Percentiles rank a stretch among this genome's conserved stretches.
Conservation (phyloP, 2,329 filamentous ascomycete genomes). For the Phialophora expanda region DNA sequence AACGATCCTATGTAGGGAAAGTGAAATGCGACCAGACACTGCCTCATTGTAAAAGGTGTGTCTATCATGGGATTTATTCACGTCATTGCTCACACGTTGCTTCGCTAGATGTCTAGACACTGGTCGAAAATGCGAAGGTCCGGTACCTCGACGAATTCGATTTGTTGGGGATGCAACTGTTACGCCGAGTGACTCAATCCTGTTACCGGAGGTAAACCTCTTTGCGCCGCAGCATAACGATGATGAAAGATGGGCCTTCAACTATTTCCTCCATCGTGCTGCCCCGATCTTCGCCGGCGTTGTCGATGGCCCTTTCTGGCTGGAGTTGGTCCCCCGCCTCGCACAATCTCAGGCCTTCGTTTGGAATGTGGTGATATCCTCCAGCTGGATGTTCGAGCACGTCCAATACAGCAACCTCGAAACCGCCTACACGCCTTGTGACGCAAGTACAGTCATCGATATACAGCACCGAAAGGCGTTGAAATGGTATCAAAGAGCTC, state of each 20-base stretch:
- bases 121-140: slow-evolving; percentile 40
- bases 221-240: slow-evolving; percentile 13
- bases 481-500: slow-evolving; percentile 31
- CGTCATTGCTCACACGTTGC: not conserved
- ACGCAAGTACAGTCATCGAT: slow-evolving; percentile 2
- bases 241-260: slow-evolving; percentile 47
- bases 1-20: slow-evolving; percentile 34
- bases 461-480: slow-evolving; percentile 27
- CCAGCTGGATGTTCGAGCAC: slow-evolving; percentile 46
- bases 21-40: slow-evolving; percentile 42
- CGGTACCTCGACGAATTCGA: slow-evolving; percentile 22
- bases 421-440: slow-evolving; percentile 1
- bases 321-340: slow-evolving; percentile 45
- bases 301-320: slow-evolving; percentile 47
- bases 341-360: slow-evolving; percentile 47
- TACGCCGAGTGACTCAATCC: slow-evolving; percentile 21
- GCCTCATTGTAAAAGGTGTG: slow-evolving; percentile 40
- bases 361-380: slow-evolving; percentile 48
- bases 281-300: slow-evolving; percentile 44
- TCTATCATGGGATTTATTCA: not conserved
- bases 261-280: slow-evolving; percentile 46
- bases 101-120: slow-evolving; percentile 34
- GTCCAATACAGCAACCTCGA: slow-evolving; percentile 20
- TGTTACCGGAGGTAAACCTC: slow-evolving; percentile 23
- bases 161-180: slow-evolving; percentile 19